phyloP scores from a whole-genome alignment of 2,329 filamentous ascomycete genomes.

The Alternaria arbusti region DNA sequence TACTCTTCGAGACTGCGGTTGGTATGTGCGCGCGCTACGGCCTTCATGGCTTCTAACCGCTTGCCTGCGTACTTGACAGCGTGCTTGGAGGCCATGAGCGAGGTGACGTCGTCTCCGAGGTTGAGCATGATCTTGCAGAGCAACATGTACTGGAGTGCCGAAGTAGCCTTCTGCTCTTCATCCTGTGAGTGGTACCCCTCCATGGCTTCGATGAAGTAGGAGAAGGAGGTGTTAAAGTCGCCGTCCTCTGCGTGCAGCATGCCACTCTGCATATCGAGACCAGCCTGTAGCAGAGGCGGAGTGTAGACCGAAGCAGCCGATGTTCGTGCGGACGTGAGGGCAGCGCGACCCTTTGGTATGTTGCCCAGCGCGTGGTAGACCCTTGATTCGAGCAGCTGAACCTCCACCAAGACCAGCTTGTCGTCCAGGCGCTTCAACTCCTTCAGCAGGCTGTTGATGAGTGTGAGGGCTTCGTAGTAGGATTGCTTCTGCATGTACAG shows the following conservation, averaged over 20 bases:
- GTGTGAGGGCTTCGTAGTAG: slow-evolving; percentile 94
- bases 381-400: slow-evolving; percentile 93
- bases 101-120: slow-evolving; percentile 92
- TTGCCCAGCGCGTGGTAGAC: slow-evolving; percentile 98
- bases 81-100: slow-evolving; percentile 93
- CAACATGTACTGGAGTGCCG: slow-evolving; percentile 98
- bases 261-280: slow-evolving; percentile 98
- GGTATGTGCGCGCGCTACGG: slow-evolving; percentile 91
- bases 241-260: slow-evolving; percentile 99
- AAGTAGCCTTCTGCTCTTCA: slow-evolving; percentile 87
- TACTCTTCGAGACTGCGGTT: slow-evolving; percentile 98
- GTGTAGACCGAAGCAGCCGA: slow-evolving; percentile 97
- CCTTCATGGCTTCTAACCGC: slow-evolving; percentile 98
- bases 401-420: slow-evolving; percentile 96
- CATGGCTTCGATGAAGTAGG: slow-evolving; percentile 98
- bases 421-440: slow-evolving; percentile 98
- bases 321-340: slow-evolving; percentile 90
- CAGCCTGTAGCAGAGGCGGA: slow-evolving; percentile 90
- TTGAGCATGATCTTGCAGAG: slow-evolving; percentile 99
- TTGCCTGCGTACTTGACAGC: slow-evolving; percentile 95
- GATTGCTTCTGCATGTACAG: slow-evolving; percentile 97
- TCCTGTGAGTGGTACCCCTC: slow-evolving; percentile 97
- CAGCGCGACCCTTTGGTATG: slow-evolving; percentile 92
- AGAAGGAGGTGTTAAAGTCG: slow-evolving; percentile 98
- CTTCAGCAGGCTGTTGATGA: slow-evolving; percentile 94